A percentile compares a stretch with the other conserved stretches of the same genome.
These are phyloP conservation scores for Monosporascus sp. DNA, from an alignment of 2,329 filamentous ascomycete species.

Conservation along the genomic window DNA sequence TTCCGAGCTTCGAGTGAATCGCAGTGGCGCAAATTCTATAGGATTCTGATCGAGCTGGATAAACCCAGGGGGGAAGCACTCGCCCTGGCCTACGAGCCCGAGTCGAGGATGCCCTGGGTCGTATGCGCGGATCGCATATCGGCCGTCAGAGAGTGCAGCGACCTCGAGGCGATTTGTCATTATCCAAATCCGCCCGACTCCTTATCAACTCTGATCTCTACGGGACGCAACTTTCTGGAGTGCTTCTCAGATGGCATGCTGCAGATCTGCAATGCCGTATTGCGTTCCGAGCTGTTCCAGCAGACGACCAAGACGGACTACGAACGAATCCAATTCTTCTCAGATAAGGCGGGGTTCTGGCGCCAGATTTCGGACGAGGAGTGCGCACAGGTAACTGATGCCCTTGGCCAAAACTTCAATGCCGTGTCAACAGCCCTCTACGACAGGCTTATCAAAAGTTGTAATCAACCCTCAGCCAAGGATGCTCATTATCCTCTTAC, in stretches of 20 bases:
- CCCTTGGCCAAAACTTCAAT: slow-evolving; percentile 62
- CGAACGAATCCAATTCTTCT: slow-evolving; percentile 73
- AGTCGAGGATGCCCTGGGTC: slow-evolving; percentile 72
- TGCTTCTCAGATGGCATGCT: slow-evolving; percentile 65
- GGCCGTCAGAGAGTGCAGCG: slow-evolving; percentile 72
- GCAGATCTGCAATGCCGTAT: slow-evolving; percentile 60
- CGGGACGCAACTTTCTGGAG: slow-evolving; percentile 65
- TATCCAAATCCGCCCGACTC: slow-evolving; percentile 53
- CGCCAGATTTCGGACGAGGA: slow-evolving; percentile 79
- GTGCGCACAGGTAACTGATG: slow-evolving; percentile 61
- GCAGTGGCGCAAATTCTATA: slow-evolving; percentile 89
- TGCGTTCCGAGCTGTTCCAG: slow-evolving; percentile 70
- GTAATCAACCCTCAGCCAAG: slow-evolving; percentile 37
- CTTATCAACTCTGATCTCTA: slow-evolving; percentile 58
- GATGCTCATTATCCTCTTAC: slow-evolving; percentile 48
- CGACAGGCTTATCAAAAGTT: slow-evolving; percentile 42
- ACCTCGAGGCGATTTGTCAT: slow-evolving; percentile 68
- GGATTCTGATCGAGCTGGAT: slow-evolving; percentile 79
- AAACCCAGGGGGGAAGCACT: slow-evolving; percentile 79
- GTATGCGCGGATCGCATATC: slow-evolving; percentile 78
- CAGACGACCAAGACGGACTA: slow-evolving; percentile 64
- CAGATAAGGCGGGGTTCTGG: slow-evolving; percentile 72
- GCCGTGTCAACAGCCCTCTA: slow-evolving; percentile 53
- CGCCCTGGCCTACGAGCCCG: slow-evolving; percentile 67
- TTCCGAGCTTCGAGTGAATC: slow-evolving; percentile 69